phyloP scores from a whole-genome alignment of 495 filamentous ascomycete genomes.

The Penicillium cinerascens region DNA sequence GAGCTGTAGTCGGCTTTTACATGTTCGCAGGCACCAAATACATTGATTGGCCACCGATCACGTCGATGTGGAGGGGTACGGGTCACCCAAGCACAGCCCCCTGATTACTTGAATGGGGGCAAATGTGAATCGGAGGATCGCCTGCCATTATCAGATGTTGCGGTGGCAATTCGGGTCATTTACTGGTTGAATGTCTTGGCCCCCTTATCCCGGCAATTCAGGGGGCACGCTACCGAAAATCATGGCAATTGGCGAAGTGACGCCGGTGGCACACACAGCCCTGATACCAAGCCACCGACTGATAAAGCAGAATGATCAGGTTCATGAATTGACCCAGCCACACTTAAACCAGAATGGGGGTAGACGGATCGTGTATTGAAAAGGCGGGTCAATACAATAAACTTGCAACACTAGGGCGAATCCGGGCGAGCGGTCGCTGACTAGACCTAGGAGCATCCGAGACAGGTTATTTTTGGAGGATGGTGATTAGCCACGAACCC shows the following conservation, averaged over 20 bases:
- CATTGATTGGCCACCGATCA: slow-evolving; percentile 4
- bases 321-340: slow-evolving; percentile 9
- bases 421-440: slow-evolving; percentile 18
- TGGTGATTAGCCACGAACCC: slow-evolving; percentile 4
- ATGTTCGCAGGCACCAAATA: neutral
- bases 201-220: neutral
- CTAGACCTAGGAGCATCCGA: slow-evolving; percentile 15
- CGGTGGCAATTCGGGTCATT: slow-evolving; percentile 7
- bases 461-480: slow-evolving; percentile 25
- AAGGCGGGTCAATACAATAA: slow-evolving; percentile 22
- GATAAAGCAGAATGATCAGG: neutral
- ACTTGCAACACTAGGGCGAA: slow-evolving; percentile 25
- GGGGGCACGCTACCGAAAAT: neutral
- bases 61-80: neutral
- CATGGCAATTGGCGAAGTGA: neutral
- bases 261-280: neutral
- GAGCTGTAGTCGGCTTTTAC: neutral
- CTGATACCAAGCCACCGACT: neutral
- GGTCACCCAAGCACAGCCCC: slow-evolving; percentile 2
- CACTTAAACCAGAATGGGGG: slow-evolving; percentile 14
- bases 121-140: neutral
- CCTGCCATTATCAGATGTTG: slow-evolving; percentile 3
- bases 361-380: slow-evolving; percentile 14
- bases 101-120: neutral
- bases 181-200: neutral